Base-by-base conservation (phyloP, 2,329 filamentous ascomycete genomes). In the Trichocomaceae sp. region DNA sequence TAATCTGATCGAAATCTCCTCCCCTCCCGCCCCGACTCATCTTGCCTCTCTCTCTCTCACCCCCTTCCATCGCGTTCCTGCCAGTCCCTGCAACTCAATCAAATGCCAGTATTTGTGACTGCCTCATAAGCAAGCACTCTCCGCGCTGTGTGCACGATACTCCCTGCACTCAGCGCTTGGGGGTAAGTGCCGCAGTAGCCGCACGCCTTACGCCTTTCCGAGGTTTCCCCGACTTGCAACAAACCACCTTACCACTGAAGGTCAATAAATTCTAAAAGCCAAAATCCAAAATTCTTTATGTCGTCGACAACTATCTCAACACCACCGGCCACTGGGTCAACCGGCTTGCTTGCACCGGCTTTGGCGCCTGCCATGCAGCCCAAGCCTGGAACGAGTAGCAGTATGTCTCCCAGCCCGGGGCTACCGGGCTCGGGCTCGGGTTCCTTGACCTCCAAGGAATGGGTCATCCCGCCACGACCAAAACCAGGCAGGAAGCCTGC, bases 401-500 rank as follows among this genome's bases (percentile, higher is more conserved):
- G 29, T 23, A 52, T 52, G 49, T 57, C 62, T 29, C 66, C 71
- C 29, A 71, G 67, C 12, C 68, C 73, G 17, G 66, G 67, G 33
- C 67, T 72, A 8, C 69, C 73, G 57, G n/a, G n/a, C n/a, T n/a
- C n/a, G n/a, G n/a, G n/a, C n/a, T n/a, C n/a, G n/a, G 65, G 72
- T 52, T 76, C 79, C 51, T 83, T 91, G 69, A 92, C 88, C 35
- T 87, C 82, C 63, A 91, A 85, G 70, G 87, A 92, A 82, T 93
- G 88, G 88, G 80, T 92, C 22, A 84, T 93, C 45, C 88, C 88
- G 22, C 88, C 88, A 26, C 81, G 88, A 58, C 88, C 88, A 47
- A 92, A 91, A 77, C 92, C 93, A 20, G 92, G 92, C 48, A 84
- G 92, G 63, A 97, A 97, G 78, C 91, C 92, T 2, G 89, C 90